Percentiles rank a stretch among this genome's conserved stretches.
phyloP scores from a whole-genome alignment of 2,329 filamentous ascomycete species.

The Colletotrichum plurivorum region DNA sequence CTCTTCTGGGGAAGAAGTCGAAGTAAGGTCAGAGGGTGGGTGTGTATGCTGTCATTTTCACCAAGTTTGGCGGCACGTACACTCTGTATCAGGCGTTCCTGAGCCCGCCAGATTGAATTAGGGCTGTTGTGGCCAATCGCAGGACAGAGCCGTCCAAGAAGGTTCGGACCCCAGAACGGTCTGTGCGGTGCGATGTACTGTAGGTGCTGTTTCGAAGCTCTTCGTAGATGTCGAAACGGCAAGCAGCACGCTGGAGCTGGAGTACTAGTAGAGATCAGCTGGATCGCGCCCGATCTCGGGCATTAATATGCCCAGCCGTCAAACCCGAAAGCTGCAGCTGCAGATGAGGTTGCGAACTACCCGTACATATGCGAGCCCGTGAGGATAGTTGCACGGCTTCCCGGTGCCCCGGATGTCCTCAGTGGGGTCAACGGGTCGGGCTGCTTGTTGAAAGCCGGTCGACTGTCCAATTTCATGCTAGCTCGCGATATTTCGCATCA shows the following conservation, averaged over 20 bases:
- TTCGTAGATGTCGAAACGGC: too few species aligned
- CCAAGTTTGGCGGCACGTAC: neutral
- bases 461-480: too few species aligned
- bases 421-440: too few species aligned
- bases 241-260: too few species aligned
- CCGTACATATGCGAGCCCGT: too few species aligned
- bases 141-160: neutral
- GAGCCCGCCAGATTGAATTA: constrained; percentile 28
- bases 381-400: too few species aligned
- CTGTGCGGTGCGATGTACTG: constrained; percentile 22
- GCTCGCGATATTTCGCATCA: too few species aligned
- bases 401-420: too few species aligned
- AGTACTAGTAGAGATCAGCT: constrained; percentile 7
- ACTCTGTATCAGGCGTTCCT: constrained; percentile 23
- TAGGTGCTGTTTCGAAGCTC: constrained; percentile 31
- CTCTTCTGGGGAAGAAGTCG: neutral
- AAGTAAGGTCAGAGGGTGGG: neutral
- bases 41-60: constrained; percentile 1
- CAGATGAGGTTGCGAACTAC: neutral
- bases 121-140: constrained; percentile 20
- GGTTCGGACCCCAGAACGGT: constrained; percentile 25
- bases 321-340: constrained; percentile 33
- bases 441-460: too few species aligned
- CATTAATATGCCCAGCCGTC: neutral
- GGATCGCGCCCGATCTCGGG: constrained; percentile 19